Percentiles rank a stretch among this genome's conserved stretches.
phyloP scores from a whole-genome alignment of 1,139 yeast species.

The Scheffersomyces titani region DNA sequence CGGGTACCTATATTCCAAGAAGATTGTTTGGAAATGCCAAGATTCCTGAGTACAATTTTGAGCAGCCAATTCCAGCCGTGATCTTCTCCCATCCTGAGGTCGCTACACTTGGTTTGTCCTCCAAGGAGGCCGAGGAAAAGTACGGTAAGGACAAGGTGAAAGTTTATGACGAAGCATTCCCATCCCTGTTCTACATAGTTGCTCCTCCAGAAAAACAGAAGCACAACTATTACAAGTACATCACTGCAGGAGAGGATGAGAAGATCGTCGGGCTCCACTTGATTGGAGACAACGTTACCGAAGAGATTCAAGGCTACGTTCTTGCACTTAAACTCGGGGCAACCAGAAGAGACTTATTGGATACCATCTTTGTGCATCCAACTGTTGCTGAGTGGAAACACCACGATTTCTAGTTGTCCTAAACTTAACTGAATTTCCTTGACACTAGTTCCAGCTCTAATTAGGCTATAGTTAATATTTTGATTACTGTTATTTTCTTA shows the following conservation, averaged over 20 bases:
- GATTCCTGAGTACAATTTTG: not conserved
- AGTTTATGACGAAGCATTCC: not conserved
- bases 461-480: no score
- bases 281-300: not conserved
- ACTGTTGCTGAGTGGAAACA: not conserved
- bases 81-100: conserved; percentile 1
- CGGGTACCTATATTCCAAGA: not conserved
- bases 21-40: not conserved
- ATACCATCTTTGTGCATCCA: conserved; percentile 50
- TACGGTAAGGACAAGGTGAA: not conserved
- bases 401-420: not conserved
- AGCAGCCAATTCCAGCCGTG: not conserved
- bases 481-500: not conserved
- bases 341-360: conserved; percentile 55
- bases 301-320: not conserved
- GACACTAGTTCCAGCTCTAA: no score
- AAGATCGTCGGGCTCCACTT: not conserved
- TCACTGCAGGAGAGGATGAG: not conserved
- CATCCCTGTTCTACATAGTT: not conserved
- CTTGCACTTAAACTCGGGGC: not conserved
- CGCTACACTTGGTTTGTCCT: not conserved
- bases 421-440: no score
- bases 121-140: not conserved
- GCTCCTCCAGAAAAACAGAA: not conserved
- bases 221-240: not conserved